phyloP scores from a whole-genome alignment of 208 protist genomes.

The Naegleria fowleri region DNA sequence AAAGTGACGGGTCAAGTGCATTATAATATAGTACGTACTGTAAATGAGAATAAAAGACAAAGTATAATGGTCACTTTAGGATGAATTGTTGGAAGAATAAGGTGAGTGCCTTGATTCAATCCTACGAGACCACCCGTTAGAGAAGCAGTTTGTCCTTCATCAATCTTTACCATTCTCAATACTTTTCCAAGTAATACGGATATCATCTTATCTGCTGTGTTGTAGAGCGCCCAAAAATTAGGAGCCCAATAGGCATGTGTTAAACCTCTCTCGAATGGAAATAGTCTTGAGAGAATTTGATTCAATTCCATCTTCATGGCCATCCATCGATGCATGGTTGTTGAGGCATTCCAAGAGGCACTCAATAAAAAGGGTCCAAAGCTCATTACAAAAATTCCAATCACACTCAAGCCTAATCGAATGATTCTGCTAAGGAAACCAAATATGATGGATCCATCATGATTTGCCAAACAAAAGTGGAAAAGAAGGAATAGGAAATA shows the following conservation, averaged over 20 bases:
- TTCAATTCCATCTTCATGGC: background rate
- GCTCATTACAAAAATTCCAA: background rate
- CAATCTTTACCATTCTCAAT: background rate
- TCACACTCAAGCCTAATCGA: background rate
- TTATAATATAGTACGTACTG: background rate
- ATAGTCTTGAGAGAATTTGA: constrained; percentile 55
- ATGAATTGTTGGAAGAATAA: background rate
- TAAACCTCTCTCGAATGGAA: constrained; percentile 71
- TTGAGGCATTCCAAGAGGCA: background rate
- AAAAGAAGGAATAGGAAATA: constrained; percentile 60
- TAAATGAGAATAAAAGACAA: background rate
- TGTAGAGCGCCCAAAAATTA: constrained; percentile 73
- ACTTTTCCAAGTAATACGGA: background rate
- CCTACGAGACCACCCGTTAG: constrained; percentile 12
- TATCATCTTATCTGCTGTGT: constrained; percentile 43
- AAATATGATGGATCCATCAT: background rate
- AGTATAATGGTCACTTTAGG: background rate
- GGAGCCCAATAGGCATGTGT: constrained; percentile 77
- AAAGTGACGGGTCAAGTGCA: too few species aligned
- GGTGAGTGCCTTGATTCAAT: background rate
- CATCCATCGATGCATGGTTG: too few species aligned
- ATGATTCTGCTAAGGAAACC: background rate
- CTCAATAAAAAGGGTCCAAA: background rate
- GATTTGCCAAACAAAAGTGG: constrained; percentile 20
- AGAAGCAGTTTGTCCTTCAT: background rate